Percentiles rank a stretch among this genome's conserved stretches.
Evolutionary conservation across 257 asterid genomes (phyloP).

Genomic region (Striga asiatica): DNA sequence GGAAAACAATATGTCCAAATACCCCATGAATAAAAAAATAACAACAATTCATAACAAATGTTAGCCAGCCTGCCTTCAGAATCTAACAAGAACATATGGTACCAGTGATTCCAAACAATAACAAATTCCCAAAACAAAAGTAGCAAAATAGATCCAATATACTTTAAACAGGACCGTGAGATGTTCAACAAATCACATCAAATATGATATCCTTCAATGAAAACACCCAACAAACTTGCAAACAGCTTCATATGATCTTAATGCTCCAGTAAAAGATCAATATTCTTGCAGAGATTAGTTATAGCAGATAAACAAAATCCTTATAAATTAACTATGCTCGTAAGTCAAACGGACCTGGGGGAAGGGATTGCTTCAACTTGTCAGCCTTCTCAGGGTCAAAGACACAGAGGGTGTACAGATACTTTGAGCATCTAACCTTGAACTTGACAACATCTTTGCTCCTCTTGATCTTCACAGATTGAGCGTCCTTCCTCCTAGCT

Average conservation of each 20-base stretch:
- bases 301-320: background rate
- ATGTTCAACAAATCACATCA: too few relatives aligned
- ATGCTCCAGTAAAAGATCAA: background rate
- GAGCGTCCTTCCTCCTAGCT: constrained; percentile 53
- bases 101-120: background rate
- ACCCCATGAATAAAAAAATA: too few relatives aligned
- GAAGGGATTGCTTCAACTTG: constrained; percentile 50
- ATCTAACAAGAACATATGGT: background rate
- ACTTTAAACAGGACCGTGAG: too few relatives aligned
- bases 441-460: constrained; percentile 47
- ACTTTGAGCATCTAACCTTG: constrained; percentile 53
- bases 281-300: background rate
- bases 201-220: too few relatives aligned
- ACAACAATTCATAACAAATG: too few relatives aligned
- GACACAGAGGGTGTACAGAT: constrained; percentile 45
- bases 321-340: background rate
- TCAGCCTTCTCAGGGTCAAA: constrained; percentile 39
- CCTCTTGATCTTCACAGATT: constrained; percentile 37
- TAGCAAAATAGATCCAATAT: too few relatives aligned
- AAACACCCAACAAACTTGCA: too few relatives aligned
- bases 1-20: background rate
- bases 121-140: too few relatives aligned
- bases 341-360: constrained; percentile 29
- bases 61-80: too few relatives aligned
- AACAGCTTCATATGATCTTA: too few relatives aligned